Conservation (phyloP, 805 yeast genomes). For the Candida xyloterini region DNA sequence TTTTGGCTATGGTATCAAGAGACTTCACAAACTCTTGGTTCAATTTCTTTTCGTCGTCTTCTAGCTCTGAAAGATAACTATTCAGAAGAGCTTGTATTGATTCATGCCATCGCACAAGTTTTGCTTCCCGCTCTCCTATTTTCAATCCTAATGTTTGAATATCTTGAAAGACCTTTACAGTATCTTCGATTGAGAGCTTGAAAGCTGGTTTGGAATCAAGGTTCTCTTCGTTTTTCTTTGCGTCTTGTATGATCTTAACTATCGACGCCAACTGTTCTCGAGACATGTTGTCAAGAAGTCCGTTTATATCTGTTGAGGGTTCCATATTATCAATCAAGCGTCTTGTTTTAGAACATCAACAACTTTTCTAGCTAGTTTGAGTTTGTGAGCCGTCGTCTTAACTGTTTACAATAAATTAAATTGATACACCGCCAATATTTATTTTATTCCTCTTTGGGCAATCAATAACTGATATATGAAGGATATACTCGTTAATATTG, state of each 20-base stretch:
- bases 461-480: neutral
- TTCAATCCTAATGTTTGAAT: conserved; percentile 11
- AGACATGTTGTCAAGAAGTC: conserved; percentile 10
- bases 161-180: conserved; percentile 11
- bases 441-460: conserved; percentile 12
- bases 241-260: conserved; percentile 7
- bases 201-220: neutral
- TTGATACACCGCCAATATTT: conserved; percentile 4
- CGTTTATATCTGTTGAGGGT: neutral
- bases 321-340: neutral
- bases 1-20: conserved; percentile 26
- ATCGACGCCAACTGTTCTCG: conserved; percentile 14
- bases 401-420: conserved; percentile 10
- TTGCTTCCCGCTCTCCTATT: conserved; percentile 15
- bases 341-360: neutral
- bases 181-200: conserved; percentile 7
- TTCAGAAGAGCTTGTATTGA: conserved; percentile 5
- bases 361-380: neutral
- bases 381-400: conserved; percentile 9
- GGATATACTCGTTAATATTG: neutral
- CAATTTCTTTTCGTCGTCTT: conserved; percentile 14
- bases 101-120: conserved; percentile 15
- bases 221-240: conserved; percentile 1
- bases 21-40: conserved; percentile 25
- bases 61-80: conserved; percentile 12